Percentiles rank a stretch among this genome's conserved stretches.
Evolutionary conservation across 371 early-diverging fungal genomes (phyloP).

Genomic region (Mortierella sp.): DNA sequence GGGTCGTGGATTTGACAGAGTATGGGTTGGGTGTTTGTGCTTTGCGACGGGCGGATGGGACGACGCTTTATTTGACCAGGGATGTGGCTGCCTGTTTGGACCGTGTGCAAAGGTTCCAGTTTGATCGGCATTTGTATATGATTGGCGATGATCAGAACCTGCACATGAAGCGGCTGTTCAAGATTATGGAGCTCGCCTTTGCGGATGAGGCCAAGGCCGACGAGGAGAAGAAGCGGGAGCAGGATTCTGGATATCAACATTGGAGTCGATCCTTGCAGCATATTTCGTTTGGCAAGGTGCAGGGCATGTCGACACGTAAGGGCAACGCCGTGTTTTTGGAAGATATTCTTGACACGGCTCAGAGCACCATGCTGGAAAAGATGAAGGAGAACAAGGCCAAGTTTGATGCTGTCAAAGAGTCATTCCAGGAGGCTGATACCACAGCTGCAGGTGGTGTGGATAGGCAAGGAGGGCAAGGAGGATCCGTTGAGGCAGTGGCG

Average conservation of each 20-base stretch:
- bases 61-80: conserved; percentile 95
- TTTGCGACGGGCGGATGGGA: conserved; percentile 92
- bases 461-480: conserved; percentile 29
- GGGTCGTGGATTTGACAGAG: conserved; percentile 79
- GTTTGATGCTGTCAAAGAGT: conserved; percentile 56
- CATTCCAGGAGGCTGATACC: conserved; percentile 8
- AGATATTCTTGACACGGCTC: conserved; percentile 92
- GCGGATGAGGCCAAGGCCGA: conserved; percentile 9
- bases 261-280: conserved; percentile 85
- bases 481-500: conserved; percentile 74
- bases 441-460: conserved; percentile 9
- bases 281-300: conserved; percentile 94
- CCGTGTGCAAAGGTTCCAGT: conserved; percentile 82
- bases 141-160: conserved; percentile 92
- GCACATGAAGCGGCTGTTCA: conserved; percentile 96
- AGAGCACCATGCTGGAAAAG: conserved; percentile 87
- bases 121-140: conserved; percentile 92
- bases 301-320: conserved; percentile 96
- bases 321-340: conserved; percentile 97
- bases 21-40: conserved; percentile 83
- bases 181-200: conserved; percentile 78
- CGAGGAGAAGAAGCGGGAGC: conserved; percentile 38
- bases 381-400: conserved; percentile 86
- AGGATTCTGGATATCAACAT: conserved; percentile 10
- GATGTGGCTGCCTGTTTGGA: conserved; percentile 95